A percentile compares a stretch with the other conserved stretches of the same genome.
Evolutionary conservation across 2,329 filamentous ascomycete species (phyloP).

Genomic region (Rugonectria rugulosa): DNA sequence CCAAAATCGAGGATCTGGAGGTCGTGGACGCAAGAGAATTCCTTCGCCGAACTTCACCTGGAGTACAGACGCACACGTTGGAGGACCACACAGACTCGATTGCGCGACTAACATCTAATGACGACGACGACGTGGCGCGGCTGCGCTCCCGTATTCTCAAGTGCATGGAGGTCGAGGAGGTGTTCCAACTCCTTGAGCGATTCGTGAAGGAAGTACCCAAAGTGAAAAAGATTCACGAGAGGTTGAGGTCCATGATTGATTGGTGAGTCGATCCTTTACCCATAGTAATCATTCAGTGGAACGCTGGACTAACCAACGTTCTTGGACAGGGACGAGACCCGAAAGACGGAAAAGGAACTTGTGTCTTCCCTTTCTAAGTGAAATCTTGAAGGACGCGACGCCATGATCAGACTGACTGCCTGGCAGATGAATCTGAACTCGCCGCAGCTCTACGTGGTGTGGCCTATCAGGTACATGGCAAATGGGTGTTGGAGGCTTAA

Average conservation of each 20-base stretch:
- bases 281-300: no score
- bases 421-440: no score
- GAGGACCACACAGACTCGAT: background rate
- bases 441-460: no score
- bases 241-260: background rate
- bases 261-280: no score
- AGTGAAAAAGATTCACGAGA: background rate
- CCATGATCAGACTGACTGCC: no score
- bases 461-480: no score
- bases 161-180: background rate
- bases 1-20: constrained; percentile 5
- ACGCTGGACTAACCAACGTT: no score
- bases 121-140: background rate
- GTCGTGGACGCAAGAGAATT: constrained; percentile 13
- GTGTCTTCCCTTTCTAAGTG: no score
- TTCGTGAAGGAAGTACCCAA: background rate
- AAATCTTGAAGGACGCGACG: no score
- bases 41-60: constrained; percentile 2
- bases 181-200: background rate
- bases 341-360: no score
- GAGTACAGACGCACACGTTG: constrained; percentile 1
- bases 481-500: no score
- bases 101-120: background rate
- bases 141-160: background rate
- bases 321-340: no score